phyloP scores from a whole-genome alignment of 495 filamentous ascomycete genomes.

The Xylaria bambusicola region DNA sequence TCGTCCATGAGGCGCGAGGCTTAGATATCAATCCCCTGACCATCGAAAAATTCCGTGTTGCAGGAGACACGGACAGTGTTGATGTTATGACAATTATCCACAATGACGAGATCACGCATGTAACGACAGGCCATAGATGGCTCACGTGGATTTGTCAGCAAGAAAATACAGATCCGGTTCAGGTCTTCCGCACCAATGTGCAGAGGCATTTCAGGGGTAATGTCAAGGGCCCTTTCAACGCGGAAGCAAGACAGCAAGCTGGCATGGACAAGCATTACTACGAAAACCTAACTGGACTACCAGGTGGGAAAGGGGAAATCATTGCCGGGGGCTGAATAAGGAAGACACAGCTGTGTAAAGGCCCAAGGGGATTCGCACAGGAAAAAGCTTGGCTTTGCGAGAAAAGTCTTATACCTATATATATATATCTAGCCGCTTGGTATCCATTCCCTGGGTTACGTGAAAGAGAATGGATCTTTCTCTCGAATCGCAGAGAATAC shows the following conservation, averaged over 20 bases:
- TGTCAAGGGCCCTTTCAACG: constrained; percentile 53
- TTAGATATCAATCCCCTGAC: constrained; percentile 57
- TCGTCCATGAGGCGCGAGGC: constrained; percentile 56
- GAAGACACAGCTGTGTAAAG: background rate
- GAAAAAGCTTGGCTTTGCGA: too few relatives aligned
- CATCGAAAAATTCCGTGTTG: constrained; percentile 55
- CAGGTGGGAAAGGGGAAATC: constrained; percentile 22
- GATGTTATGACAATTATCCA: constrained; percentile 50
- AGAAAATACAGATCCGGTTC: constrained; percentile 51
- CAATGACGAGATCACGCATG: constrained; percentile 58
- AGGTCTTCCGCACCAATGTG: constrained; percentile 53
- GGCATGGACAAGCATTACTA: constrained; percentile 55
- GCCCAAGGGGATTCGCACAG: too few relatives aligned
- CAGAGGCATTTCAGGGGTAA: constrained; percentile 49
- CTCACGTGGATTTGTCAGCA: constrained; percentile 55
- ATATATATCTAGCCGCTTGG: background rate
- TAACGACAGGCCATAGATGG: constrained; percentile 58
- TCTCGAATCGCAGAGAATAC: too few relatives aligned
- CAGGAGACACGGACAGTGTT: constrained; percentile 49
- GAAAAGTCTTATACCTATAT: too few relatives aligned
- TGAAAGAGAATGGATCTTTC: too few relatives aligned
- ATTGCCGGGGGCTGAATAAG: constrained; percentile 32
- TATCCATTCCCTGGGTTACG: background rate
- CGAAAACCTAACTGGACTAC: constrained; percentile 32
- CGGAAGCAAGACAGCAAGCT: constrained; percentile 50